Evolutionary conservation across 169 alveolate genomes (phyloP), one percentile per base, ranked within the genome.

Genomic region (Plasmodium billcollinsi): DNA sequence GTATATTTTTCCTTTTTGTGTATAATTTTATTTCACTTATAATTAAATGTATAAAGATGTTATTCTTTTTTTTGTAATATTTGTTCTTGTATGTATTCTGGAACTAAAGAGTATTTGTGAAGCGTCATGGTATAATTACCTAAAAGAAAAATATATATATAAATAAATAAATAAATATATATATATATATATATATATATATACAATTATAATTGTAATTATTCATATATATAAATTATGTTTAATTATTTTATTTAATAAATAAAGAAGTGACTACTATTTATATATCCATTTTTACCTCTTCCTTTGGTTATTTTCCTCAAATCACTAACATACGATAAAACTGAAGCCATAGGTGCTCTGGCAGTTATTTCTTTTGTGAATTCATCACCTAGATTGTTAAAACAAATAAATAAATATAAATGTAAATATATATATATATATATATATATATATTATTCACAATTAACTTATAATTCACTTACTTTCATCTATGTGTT

Each of bases 291-390:
- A 18, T 63, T 65, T 4, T 78, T 63, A 83, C 91, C 91, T 83
- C 91, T 58, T 49, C 91, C 91, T 62, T 83, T 83, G 15, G 91
- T 83, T 69, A 83, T 83, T 83, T 83, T 83, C 83, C 91, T 15
- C 29, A 83, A 49, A 33, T 83, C 91, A 62, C 91, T 83, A 58
- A 83, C 91, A 73, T 83, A 83, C 33, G 91, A 83, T 7, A 83
- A 72, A 72, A 83, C 70, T 49, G 91, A 83, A 24, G 91, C 91
- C 91, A 83, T 83, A 24, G 91, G 91, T 26, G 73, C 91, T 47
- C 91, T 50, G 21, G 91, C 91, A 24, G 20, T 15, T 24, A 83
- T 83, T 69, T 83, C 91, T 63, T 83, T 83, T 54, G 91, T 83
- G 18, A 26, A 29, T 62, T 83, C 91, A 47, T 83, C 91, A 62